Evolutionary conservation across 179 eudicot species (phyloP).

Genomic region (Patellifolia procumbens): DNA sequence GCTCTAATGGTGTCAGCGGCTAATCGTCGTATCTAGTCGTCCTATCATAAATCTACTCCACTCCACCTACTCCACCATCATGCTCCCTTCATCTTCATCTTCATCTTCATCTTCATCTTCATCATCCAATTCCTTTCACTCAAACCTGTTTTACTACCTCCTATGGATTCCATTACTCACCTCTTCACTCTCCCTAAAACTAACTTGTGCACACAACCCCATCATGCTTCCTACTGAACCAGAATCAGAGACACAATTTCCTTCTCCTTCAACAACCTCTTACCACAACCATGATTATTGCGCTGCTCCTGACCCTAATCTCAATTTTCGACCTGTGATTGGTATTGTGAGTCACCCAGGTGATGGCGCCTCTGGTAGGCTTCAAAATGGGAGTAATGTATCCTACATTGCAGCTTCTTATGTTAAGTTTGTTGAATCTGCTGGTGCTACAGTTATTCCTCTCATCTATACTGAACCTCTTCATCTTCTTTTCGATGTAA

Average conservation of each 20-base stretch:
- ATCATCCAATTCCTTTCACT: not conserved
- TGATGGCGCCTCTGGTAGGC: constrained; percentile 92
- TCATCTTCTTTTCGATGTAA: constrained; percentile 50
- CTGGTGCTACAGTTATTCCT: constrained; percentile 94
- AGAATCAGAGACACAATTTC: not conserved
- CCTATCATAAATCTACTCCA: too few relatives aligned
- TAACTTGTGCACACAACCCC: constrained; percentile 29
- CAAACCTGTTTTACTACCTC: constrained; percentile 5
- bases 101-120: not conserved
- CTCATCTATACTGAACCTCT: constrained; percentile 75
- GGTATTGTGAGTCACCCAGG: constrained; percentile 89
- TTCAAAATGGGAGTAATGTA: constrained; percentile 53
- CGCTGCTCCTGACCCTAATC: constrained; percentile 51
- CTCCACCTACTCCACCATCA: not conserved
- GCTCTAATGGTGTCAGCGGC: too few relatives aligned
- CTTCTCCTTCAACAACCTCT: not conserved
- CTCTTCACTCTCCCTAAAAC: constrained; percentile 20
- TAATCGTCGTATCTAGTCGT: too few relatives aligned
- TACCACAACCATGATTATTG: constrained; percentile 26
- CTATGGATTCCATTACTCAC: constrained; percentile 49
- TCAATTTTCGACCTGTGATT: constrained; percentile 76
- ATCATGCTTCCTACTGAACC: constrained; percentile 48
- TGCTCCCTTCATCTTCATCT: not conserved
- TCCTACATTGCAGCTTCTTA: constrained; percentile 90
- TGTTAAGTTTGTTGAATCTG: constrained; percentile 88